phyloP scores from a whole-genome alignment of 805 yeast species.

The Yarrowia sp. region DNA sequence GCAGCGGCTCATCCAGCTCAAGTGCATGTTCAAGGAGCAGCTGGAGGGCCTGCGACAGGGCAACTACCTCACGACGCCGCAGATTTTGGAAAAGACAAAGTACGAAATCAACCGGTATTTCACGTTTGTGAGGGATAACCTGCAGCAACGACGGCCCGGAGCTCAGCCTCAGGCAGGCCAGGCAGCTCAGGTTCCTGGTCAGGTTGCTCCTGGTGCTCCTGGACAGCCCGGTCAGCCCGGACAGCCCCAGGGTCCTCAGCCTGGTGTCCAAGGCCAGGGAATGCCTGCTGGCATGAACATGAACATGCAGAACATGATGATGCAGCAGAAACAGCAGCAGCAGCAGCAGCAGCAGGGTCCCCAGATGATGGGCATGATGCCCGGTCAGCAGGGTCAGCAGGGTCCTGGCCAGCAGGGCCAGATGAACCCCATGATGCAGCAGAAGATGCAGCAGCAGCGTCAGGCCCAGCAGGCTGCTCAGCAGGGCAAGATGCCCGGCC shows the following conservation, averaged over 20 bases:
- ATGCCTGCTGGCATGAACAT: conserved; percentile 19
- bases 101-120: conserved; percentile 76
- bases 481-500: conserved; percentile 45
- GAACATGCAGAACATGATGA: conserved; percentile 29
- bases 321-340: conserved; percentile 41
- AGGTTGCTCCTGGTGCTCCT: neutral
- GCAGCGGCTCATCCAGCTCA: conserved; percentile 75
- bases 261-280: neutral
- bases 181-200: neutral
- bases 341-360: conserved; percentile 46
- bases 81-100: conserved; percentile 71
- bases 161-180: neutral
- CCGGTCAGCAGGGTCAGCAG: conserved; percentile 12
- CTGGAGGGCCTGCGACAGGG: conserved; percentile 71
- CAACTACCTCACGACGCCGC: conserved; percentile 73
- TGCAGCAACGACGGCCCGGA: conserved; percentile 46
- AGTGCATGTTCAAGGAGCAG: conserved; percentile 78
- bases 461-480: conserved; percentile 43
- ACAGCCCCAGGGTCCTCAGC: conserved; percentile 2
- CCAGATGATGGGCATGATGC: conserved; percentile 33
- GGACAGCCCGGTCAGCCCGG: neutral
- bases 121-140: conserved; percentile 73
- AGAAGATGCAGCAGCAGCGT: conserved; percentile 44
- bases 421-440: conserved; percentile 28
- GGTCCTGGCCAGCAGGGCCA: conserved; percentile 43